These are phyloP conservation scores for Botrytis pseudocinerea DNA, from an alignment of 2,329 filamentous ascomycete species.

Conservation along the genomic window DNA sequence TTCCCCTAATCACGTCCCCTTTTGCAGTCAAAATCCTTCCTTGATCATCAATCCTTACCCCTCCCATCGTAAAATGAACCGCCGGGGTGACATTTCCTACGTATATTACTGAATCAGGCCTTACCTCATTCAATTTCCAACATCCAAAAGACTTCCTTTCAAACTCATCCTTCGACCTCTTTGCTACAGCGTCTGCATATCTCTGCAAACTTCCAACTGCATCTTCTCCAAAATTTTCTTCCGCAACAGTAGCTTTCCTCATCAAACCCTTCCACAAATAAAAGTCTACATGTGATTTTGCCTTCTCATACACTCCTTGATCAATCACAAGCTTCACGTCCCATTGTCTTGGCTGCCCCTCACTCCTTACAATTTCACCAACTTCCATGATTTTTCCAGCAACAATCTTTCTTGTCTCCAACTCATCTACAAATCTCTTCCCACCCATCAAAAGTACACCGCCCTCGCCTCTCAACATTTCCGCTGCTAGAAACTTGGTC, in stretches of 20 bases:
- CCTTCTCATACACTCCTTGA: conserved; percentile 54
- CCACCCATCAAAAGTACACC: conserved; percentile 56
- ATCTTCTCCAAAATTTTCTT: conserved; percentile 44
- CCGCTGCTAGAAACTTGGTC: conserved; percentile 64
- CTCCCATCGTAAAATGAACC: conserved; percentile 68
- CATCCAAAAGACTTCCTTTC: conserved; percentile 54
- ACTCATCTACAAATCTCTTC: conserved; percentile 61
- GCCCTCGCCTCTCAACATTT: conserved; percentile 62
- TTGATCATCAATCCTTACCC: conserved; percentile 56
- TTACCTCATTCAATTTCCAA: conserved; percentile 55
- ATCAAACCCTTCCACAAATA: conserved; percentile 64
- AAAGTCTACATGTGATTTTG: conserved; percentile 59
- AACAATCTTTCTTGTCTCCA: conserved; percentile 59
- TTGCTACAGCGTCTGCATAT: conserved; percentile 50
- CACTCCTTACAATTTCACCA: conserved; percentile 19
- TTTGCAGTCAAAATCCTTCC: conserved; percentile 51
- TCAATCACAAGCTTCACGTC: conserved; percentile 60
- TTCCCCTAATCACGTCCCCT: conserved; percentile 50
- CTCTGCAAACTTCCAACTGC: conserved; percentile 48
- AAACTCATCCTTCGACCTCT: conserved; percentile 46
- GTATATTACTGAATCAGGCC: conserved; percentile 54
- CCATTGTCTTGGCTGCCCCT: conserved; percentile 53
- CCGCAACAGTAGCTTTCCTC: conserved; percentile 54
- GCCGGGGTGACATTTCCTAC: conserved; percentile 63
- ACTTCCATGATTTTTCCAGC: conserved; percentile 53